phyloP scores from a whole-genome alignment of 805 yeast species.

The Yamadazyma ubonensis region DNA sequence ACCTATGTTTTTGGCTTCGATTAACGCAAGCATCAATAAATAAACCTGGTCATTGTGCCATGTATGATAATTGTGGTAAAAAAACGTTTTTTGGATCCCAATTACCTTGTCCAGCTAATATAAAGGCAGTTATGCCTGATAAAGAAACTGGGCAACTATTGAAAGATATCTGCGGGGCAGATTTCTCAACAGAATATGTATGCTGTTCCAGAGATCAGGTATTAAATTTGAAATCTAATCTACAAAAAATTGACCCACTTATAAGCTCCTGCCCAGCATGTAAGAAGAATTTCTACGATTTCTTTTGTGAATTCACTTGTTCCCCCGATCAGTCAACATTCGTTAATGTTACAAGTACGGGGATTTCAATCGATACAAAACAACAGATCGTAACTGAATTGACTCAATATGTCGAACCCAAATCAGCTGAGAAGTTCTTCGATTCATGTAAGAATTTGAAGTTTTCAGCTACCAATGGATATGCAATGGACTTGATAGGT shows the following conservation, averaged over 20 bases:
- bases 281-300: conserved; percentile 73
- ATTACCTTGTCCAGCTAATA: conserved; percentile 72
- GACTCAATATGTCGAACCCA: conserved; percentile 56
- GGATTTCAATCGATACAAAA: conserved; percentile 48
- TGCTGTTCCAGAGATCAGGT: conserved; percentile 77
- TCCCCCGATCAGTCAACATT: conserved; percentile 79
- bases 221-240: conserved; percentile 50
- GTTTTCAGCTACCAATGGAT: conserved; percentile 92
- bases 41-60: conserved; percentile 49
- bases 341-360: conserved; percentile 60
- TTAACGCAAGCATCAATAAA: conserved; percentile 21
- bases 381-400: conserved; percentile 68
- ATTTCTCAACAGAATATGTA: conserved; percentile 51
- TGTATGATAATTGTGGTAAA: conserved; percentile 74
- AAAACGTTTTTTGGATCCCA: conserved; percentile 72
- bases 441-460: conserved; percentile 88
- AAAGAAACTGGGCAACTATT: conserved; percentile 46
- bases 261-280: conserved; percentile 81
- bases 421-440: conserved; percentile 63
- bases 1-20: background rate
- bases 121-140: conserved; percentile 48
- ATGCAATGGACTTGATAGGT: conserved; percentile 94
- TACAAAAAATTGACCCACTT: conserved; percentile 41
- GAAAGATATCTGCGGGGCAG: conserved; percentile 67
- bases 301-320: conserved; percentile 88